Percentiles rank a stretch among this genome's conserved stretches.
Conservation (phyloP, 176 grass and related monocot genomes). For the Carex littledalei region DNA sequence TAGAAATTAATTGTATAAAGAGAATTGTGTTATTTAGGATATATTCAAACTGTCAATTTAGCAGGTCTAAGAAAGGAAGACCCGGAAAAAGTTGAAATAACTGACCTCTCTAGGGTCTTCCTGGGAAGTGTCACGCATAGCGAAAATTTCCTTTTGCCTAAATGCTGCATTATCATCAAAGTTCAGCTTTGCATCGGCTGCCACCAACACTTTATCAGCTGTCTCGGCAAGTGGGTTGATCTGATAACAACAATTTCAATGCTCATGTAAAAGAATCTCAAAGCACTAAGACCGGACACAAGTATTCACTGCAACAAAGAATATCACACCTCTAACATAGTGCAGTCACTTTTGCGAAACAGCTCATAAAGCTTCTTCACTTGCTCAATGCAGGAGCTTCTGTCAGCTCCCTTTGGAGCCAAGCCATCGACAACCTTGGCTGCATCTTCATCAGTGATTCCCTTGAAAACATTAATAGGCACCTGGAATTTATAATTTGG, state of each 20-base stretch:
- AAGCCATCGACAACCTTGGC: slow-evolving; percentile 98
- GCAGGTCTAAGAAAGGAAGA: neutral
- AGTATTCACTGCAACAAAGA: neutral
- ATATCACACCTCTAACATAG: slow-evolving; percentile 70
- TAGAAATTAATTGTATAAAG: neutral
- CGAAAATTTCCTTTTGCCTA: slow-evolving; percentile 92
- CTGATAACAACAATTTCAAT: slow-evolving; percentile 40
- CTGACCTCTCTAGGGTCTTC: slow-evolving; percentile 94
- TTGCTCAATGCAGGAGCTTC: slow-evolving; percentile 84
- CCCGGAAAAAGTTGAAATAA: neutral
- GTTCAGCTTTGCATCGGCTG: slow-evolving; percentile 99
- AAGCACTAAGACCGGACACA: neutral
- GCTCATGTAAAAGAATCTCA: neutral
- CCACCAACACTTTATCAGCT: slow-evolving; percentile 79
- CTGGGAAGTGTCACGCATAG: slow-evolving; percentile 84
- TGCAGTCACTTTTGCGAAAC: slow-evolving; percentile 77
- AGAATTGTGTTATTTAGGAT: neutral
- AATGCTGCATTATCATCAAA: slow-evolving; percentile 98
- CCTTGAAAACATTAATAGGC: slow-evolving; percentile 93
- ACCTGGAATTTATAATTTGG: slow-evolving; percentile 46
- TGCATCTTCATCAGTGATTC: slow-evolving; percentile 94
- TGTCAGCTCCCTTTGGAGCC: slow-evolving; percentile 69
- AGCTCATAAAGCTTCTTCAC: slow-evolving; percentile 95
- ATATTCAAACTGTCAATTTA: neutral
- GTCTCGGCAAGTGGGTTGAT: slow-evolving; percentile 98